phyloP scores from a whole-genome alignment of 768 basidiomycete species.

The Lactarius evosmus region DNA sequence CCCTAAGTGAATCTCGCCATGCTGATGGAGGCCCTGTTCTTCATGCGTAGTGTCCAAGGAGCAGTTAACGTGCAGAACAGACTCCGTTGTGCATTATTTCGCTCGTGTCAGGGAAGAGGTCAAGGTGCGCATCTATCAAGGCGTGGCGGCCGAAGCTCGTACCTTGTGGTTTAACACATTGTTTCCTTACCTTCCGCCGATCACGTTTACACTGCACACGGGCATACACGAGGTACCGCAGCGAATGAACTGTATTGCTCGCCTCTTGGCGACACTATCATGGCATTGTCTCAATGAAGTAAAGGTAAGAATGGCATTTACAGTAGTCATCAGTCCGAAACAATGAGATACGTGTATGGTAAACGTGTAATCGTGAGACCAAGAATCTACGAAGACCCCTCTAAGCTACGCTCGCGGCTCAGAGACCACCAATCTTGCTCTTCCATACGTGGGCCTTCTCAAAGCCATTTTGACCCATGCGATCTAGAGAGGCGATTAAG shows the following conservation, averaged over 20 bases:
- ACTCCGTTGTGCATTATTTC: background rate
- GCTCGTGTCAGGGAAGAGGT: background rate
- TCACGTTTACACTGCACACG: background rate
- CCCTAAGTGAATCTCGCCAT: background rate
- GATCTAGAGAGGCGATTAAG: slow-evolving; percentile 46
- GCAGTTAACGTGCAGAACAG: background rate
- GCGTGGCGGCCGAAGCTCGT: background rate
- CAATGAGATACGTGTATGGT: background rate
- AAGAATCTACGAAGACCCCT: slow-evolving; percentile 17
- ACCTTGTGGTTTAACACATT: background rate
- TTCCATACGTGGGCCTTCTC: slow-evolving; percentile 87
- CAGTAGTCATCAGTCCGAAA: background rate
- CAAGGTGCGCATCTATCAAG: background rate
- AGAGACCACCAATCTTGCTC: slow-evolving; percentile 62
- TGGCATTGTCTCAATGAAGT: background rate
- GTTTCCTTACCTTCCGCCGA: background rate
- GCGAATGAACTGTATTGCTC: no score
- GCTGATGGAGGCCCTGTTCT: background rate
- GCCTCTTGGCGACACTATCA: background rate
- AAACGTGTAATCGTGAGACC: no score
- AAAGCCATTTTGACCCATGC: slow-evolving; percentile 78
- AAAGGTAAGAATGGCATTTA: background rate
- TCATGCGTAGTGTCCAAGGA: background rate
- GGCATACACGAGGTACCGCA: background rate
- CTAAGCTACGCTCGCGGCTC: background rate